These are phyloP conservation scores for Microthyrium microscopicum DNA, from an alignment of 2,329 filamentous ascomycete species.

Conservation along the genomic window DNA sequence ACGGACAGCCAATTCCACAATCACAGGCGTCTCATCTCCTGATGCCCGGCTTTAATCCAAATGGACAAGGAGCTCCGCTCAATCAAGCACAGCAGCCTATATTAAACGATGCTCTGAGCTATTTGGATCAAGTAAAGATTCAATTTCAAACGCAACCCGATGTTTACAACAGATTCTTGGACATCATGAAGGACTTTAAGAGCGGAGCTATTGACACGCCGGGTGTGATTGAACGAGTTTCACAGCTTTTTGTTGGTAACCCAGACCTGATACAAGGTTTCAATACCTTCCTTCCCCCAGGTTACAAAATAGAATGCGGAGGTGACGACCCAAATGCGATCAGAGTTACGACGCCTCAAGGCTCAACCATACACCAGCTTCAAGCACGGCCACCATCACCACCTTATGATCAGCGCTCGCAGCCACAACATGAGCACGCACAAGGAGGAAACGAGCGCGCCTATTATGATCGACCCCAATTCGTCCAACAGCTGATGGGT, in stretches of 20 bases:
- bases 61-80: constrained; percentile 30
- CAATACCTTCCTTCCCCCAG: constrained; percentile 90
- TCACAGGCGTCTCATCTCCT: not conserved
- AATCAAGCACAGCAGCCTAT: constrained; percentile 74
- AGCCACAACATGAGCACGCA: too few relatives aligned
- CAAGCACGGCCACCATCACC: constrained; percentile 28
- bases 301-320: constrained; percentile 92
- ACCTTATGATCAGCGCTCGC: not conserved
- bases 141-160: constrained; percentile 94
- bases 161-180: constrained; percentile 90
- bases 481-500: too few relatives aligned
- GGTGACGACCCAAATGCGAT: constrained; percentile 93
- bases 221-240: constrained; percentile 91
- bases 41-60: not conserved
- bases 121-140: constrained; percentile 95
- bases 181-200: constrained; percentile 99
- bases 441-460: too few relatives aligned
- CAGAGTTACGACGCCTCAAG: constrained; percentile 89
- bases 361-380: constrained; percentile 79
- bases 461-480: too few relatives aligned
- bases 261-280: constrained; percentile 94
- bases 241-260: constrained; percentile 86
- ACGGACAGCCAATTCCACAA: not conserved
- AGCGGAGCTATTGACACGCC: constrained; percentile 84
- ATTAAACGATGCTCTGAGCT: constrained; percentile 75